A percentile compares a stretch with the other conserved stretches of the same genome.
Conservation (phyloP, 805 yeast genomes). For the Metschnikowia orientalis region DNA sequence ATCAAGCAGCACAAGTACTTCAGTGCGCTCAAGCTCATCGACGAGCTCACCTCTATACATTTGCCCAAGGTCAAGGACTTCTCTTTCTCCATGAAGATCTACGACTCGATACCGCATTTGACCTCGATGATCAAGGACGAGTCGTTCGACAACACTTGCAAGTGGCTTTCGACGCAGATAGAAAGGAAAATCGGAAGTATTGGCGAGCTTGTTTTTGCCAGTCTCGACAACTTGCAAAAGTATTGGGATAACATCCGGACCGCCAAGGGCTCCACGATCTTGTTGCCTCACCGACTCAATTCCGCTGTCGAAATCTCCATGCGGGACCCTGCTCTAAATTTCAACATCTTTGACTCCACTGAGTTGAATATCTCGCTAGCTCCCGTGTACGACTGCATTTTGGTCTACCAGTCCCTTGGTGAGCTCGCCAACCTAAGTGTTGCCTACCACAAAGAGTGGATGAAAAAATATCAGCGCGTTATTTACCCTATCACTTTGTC, state of each 20-base stretch:
- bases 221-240: constrained; percentile 52
- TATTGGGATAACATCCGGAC: constrained; percentile 53
- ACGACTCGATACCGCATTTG: constrained; percentile 71
- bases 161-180: constrained; percentile 57
- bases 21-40: constrained; percentile 79
- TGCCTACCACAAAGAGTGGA: constrained; percentile 67
- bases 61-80: constrained; percentile 67
- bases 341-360: constrained; percentile 45
- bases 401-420: constrained; percentile 74
- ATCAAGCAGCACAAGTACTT: constrained; percentile 72
- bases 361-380: constrained; percentile 49
- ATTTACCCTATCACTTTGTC: constrained; percentile 56
- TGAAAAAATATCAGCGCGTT: constrained; percentile 63
- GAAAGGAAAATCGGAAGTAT: constrained; percentile 57
- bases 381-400: constrained; percentile 76
- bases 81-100: constrained; percentile 70
- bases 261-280: constrained; percentile 34
- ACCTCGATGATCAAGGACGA: constrained; percentile 71
- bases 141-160: constrained; percentile 59
- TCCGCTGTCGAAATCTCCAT: constrained; percentile 81
- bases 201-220: constrained; percentile 54
- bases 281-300: constrained; percentile 63
- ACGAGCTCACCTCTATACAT: constrained; percentile 66
- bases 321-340: constrained; percentile 50
- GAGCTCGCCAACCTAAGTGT: constrained; percentile 56